phyloP scores from a whole-genome alignment of 139 green algal species.

The Chlorella sp. region DNA sequence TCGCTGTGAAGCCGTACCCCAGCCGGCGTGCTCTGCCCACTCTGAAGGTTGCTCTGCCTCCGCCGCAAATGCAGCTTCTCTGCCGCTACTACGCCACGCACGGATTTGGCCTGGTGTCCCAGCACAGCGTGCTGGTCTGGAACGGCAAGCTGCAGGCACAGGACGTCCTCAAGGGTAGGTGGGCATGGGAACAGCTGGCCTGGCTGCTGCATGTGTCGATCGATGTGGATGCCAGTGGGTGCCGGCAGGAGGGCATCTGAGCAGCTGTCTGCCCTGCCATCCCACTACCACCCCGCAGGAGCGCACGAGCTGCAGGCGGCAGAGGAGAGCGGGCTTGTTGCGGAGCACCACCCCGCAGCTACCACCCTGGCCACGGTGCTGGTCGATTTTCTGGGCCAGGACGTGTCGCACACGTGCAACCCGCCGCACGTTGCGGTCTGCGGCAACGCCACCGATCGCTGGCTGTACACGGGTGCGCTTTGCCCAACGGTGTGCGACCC shows the following conservation, averaged over 20 bases:
- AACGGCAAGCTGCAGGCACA: constrained; percentile 36
- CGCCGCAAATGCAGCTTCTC: constrained; percentile 3
- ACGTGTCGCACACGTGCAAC: not conserved
- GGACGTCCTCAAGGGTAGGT: constrained; percentile 36
- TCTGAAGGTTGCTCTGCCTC: not conserved
- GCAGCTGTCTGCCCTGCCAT: not conserved
- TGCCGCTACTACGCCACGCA: constrained; percentile 14
- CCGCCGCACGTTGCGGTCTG: constrained; percentile 12
- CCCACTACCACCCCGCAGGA: not conserved
- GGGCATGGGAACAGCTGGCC: too few species aligned
- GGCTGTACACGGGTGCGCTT: constrained; percentile 16
- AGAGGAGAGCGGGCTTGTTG: constrained; percentile 5
- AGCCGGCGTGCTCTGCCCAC: not conserved
- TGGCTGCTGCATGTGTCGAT: too few species aligned
- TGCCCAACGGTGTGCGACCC: too few species aligned
- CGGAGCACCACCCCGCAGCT: not conserved
- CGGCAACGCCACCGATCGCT: not conserved
- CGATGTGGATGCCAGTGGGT: too few species aligned
- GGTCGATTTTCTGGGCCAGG: not conserved
- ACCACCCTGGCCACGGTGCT: not conserved
- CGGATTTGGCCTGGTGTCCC: constrained; percentile 26
- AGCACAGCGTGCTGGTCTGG: constrained; percentile 35
- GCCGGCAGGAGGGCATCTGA: too few species aligned
- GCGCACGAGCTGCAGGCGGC: not conserved
- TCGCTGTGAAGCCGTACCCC: not conserved